phyloP scores from a whole-genome alignment of 208 protist species.

The Leishmania martiniquensis region DNA sequence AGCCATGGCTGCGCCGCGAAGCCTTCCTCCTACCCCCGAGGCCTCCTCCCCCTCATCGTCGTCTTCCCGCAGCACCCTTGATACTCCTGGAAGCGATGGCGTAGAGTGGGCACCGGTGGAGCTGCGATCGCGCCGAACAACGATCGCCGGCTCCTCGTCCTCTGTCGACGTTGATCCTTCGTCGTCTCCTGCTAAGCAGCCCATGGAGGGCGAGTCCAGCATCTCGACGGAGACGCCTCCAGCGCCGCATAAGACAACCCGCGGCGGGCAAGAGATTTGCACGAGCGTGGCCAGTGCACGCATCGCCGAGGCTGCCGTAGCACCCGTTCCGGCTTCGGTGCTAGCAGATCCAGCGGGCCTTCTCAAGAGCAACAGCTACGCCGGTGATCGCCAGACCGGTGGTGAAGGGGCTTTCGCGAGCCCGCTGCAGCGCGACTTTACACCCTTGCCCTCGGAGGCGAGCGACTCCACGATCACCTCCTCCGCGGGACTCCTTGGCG shows the following conservation, averaged over 20 bases:
- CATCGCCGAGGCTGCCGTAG: not conserved
- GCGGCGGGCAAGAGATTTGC: not conserved
- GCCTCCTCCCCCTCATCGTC: slow-evolving; percentile 15
- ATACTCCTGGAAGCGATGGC: not conserved
- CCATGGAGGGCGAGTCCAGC: not conserved
- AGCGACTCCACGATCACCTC: not conserved
- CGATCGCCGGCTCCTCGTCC: not conserved
- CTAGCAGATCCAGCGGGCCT: not conserved
- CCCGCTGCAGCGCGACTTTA: not conserved
- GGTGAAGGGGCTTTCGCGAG: not conserved
- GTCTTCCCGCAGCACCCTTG: slow-evolving; percentile 10
- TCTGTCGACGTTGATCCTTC: not conserved
- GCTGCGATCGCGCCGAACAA: slow-evolving; percentile 7
- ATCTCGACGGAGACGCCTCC: not conserved
- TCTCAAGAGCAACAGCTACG: slow-evolving; percentile 7
- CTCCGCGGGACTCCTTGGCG: not conserved
- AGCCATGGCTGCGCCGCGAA: not conserved
- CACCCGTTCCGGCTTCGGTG: not conserved
- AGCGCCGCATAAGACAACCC: not conserved
- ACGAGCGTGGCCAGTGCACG: not conserved
- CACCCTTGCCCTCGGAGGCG: not conserved
- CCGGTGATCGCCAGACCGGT: not conserved
- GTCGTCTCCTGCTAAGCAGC: not conserved
- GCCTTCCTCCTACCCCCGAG: not conserved
- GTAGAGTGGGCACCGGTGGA: slow-evolving; percentile 6